Base-by-base conservation (phyloP, 495 filamentous ascomycete species). In the Barbatosphaeria neglecta region DNA sequence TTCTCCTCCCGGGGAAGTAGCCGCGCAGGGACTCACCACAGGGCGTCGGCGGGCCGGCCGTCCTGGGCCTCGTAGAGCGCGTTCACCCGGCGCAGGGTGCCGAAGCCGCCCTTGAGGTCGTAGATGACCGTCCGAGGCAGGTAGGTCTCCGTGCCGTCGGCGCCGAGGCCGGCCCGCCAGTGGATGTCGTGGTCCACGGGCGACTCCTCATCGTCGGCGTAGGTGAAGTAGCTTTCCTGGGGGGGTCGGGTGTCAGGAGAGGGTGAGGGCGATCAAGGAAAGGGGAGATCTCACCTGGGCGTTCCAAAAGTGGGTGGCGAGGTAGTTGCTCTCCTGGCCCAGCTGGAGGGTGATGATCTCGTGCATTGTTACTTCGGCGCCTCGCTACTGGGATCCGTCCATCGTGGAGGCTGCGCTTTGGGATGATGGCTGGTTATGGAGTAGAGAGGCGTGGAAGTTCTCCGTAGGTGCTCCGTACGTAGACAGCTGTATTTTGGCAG, bases 291-390 rank as follows among this genome's bases (percentile, higher is more conserved):
- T 46, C 52, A 63, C 62, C 71, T 96, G 90, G 22, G 87, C 73
- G 55, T 99, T 99, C 93, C 93, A 99, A 61, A 95, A 97, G 68
- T 99, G 92, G 0, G 87, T 95, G n/a, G 83, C 89, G 22, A 96
- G 62, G 55, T 96, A 94, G 67, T 99, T 99, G 56, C 82, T 85
- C 58, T 82, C 80, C 55, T 95, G 86, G 33, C 92, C 92, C 44
- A 97, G 77, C 68, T 99, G 92, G 37, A 97, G 67, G 1, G 92
- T 95, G 47, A 99, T 74, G 49, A 97, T 89, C 61, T 99, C 92
- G 68, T 93, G 89, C 92, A 99, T 99, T 8, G 47, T 58, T 8
- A 39, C 5, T 6, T 22, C 13, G 33, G 3, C 6, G 18, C 13
- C 18, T 16, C 15, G 13, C 18, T 5, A 5, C 33, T n/a, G 33